Conservation (phyloP, 192 early-diverging fungal genomes). For the Tieghemiomyces parasiticus region DNA sequence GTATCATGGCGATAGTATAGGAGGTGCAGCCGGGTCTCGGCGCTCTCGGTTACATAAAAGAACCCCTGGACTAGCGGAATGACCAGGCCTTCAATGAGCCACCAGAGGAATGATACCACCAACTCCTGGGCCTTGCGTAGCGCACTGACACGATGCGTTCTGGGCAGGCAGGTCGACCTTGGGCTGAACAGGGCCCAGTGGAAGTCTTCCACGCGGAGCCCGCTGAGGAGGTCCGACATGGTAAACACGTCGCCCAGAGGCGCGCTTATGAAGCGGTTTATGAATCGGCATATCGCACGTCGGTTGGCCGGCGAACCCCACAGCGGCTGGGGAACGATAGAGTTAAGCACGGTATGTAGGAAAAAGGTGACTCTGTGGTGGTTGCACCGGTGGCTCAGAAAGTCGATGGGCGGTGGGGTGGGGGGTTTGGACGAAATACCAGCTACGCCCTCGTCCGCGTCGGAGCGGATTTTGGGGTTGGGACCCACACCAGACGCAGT, state of each 20-base stretch:
- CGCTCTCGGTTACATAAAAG: slow-evolving; percentile 5
- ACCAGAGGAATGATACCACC: slow-evolving; percentile 7
- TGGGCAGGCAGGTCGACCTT: neutral
- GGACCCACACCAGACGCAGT: neutral
- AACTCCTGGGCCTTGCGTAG: neutral
- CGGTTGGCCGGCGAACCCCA: neutral
- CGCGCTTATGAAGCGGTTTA: slow-evolving; percentile 5
- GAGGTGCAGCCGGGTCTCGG: slow-evolving; percentile 8
- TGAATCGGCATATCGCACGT: neutral
- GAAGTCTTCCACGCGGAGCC: neutral
- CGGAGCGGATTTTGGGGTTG: no score
- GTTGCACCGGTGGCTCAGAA: neutral
- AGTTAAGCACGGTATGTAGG: neutral
- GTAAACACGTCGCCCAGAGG: neutral
- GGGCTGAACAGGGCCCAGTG: neutral
- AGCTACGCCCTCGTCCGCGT: no score
- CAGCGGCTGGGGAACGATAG: neutral
- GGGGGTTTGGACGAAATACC: neutral
- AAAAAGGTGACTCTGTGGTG: neutral
- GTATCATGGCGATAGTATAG: slow-evolving; percentile 8
- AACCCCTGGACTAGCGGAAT: slow-evolving; percentile 1
- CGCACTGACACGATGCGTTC: neutral
- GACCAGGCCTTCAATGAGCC: slow-evolving; percentile 7
- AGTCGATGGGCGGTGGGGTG: neutral
- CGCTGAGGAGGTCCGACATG: neutral